A percentile compares a stretch with the other conserved stretches of the same genome.
Evolutionary conservation across 73 alveolate genomes (phyloP).

Genomic region (Loxodes magnus): DNA sequence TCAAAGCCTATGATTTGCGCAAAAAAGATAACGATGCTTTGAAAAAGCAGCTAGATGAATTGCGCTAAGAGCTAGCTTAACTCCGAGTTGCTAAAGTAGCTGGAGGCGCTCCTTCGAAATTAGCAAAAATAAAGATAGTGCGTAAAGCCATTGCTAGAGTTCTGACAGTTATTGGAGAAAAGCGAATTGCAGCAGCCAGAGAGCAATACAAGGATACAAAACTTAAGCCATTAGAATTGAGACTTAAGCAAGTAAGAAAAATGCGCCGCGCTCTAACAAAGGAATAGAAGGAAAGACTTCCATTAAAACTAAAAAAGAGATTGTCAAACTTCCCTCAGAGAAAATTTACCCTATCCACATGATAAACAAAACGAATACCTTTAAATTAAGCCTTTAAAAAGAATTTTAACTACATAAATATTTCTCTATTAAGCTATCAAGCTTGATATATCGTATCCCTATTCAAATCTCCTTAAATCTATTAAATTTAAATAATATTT

Average conservation of each 20-base stretch:
- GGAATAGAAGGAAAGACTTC: conserved; percentile 39
- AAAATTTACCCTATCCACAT: too few relatives aligned
- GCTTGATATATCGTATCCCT: too few relatives aligned
- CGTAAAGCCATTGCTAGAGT: conserved; percentile 80
- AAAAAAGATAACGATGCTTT: conserved; percentile 43
- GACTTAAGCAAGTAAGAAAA: conserved; percentile 74
- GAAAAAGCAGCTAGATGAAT: conserved; percentile 15
- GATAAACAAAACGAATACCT: too few relatives aligned
- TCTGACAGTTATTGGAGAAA: conserved; percentile 74
- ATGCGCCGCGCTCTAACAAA: conserved; percentile 64
- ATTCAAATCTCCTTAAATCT: too few relatives aligned
- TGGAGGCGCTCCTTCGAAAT: conserved; percentile 63
- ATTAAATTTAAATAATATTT: too few relatives aligned
- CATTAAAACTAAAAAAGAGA: conserved; percentile 59
- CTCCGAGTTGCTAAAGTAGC: conserved; percentile 69
- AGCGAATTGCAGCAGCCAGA: conserved; percentile 60
- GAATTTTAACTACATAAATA: too few relatives aligned
- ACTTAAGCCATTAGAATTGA: conserved; percentile 60
- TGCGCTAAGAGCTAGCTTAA: conserved; percentile 44
- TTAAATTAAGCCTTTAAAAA: too few relatives aligned
- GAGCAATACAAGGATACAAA: conserved; percentile 42
- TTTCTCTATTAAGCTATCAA: too few relatives aligned
- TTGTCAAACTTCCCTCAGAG: conserved; percentile 71
- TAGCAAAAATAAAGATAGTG: conserved; percentile 55
- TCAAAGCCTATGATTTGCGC: conserved; percentile 55